A percentile compares a stretch with the other conserved stretches of the same genome.
phyloP scores from a whole-genome alignment of 139 green algal genomes.

The Nannochloris sp. region DNA sequence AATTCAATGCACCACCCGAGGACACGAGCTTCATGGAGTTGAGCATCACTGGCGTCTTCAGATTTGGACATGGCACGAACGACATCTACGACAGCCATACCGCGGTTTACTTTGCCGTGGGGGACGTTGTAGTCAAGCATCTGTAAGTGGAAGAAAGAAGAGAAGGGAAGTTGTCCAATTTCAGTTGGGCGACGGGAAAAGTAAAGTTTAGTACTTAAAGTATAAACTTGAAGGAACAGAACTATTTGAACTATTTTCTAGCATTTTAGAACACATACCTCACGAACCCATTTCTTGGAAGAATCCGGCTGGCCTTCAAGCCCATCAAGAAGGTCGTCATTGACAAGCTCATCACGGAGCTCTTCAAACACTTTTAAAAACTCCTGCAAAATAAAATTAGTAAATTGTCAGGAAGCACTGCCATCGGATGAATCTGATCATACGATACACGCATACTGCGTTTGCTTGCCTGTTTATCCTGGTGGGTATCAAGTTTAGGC shows the following conservation, averaged over 20 bases:
- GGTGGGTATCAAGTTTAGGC: constrained; percentile 11
- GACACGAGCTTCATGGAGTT: constrained; percentile 67
- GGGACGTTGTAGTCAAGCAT: constrained; percentile 95
- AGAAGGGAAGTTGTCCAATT: too few relatives aligned
- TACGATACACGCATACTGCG: too few relatives aligned
- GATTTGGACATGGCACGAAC: constrained; percentile 24
- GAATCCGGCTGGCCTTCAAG: constrained; percentile 45
- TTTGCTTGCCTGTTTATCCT: constrained; percentile 27
- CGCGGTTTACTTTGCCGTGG: constrained; percentile 93
- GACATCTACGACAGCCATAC: constrained; percentile 90
- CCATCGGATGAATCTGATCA: too few relatives aligned
- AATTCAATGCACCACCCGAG: constrained; percentile 98
- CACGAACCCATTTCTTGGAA: constrained; percentile 55
- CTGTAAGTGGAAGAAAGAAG: constrained; percentile 28
- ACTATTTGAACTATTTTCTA: background rate
- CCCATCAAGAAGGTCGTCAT: constrained; percentile 43
- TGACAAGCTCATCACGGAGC: constrained; percentile 63
- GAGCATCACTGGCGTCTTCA: constrained; percentile 43
- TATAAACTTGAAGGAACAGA: background rate
- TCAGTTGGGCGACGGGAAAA: too few relatives aligned
- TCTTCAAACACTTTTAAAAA: constrained; percentile 62
- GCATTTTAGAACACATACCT: constrained; percentile 38
- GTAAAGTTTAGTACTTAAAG: too few relatives aligned
- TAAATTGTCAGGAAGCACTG: background rate
- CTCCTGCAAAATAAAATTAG: constrained; percentile 39